These are phyloP conservation scores for Rhynchospora tenuis DNA, from an alignment of 176 grass and related monocot species.

Conservation along the genomic window DNA sequence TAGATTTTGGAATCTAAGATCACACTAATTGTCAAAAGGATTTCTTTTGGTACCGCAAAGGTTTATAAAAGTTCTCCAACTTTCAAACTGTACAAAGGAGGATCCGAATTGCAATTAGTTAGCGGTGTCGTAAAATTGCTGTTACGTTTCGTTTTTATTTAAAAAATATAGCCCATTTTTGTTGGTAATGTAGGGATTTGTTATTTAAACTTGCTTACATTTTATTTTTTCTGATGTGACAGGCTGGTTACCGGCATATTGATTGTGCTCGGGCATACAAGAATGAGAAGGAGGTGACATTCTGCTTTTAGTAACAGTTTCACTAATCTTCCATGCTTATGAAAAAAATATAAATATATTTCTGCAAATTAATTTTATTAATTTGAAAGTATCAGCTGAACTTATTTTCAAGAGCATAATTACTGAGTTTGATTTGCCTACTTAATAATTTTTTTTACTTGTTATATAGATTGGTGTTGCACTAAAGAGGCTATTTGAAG, in stretches of 20 bases:
- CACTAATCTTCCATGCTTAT: neutral
- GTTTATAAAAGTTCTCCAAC: no score
- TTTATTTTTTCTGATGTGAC: neutral
- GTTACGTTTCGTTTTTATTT: neutral
- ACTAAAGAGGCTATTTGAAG: constrained; percentile 45
- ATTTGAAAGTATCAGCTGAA: neutral
- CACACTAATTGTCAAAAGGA: neutral
- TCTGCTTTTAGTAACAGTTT: neutral
- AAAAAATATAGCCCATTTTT: no score
- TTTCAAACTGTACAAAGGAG: no score
- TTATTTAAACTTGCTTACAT: neutral
- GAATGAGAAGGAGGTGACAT: constrained; percentile 67
- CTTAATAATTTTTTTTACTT: neutral
- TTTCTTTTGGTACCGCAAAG: neutral
- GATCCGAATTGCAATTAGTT: neutral
- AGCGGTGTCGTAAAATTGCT: neutral
- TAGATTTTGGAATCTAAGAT: neutral
- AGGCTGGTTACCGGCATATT: constrained; percentile 78
- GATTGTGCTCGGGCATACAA: constrained; percentile 63
- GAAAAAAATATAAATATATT: neutral
- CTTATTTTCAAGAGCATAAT: no score
- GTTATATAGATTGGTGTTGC: constrained; percentile 52
- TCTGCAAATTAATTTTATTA: neutral
- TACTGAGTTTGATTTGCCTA: neutral
- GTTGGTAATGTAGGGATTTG: neutral